Conservation (phyloP, 352 stramenopile genomes). For the Thraustochytrium sp. region DNA sequence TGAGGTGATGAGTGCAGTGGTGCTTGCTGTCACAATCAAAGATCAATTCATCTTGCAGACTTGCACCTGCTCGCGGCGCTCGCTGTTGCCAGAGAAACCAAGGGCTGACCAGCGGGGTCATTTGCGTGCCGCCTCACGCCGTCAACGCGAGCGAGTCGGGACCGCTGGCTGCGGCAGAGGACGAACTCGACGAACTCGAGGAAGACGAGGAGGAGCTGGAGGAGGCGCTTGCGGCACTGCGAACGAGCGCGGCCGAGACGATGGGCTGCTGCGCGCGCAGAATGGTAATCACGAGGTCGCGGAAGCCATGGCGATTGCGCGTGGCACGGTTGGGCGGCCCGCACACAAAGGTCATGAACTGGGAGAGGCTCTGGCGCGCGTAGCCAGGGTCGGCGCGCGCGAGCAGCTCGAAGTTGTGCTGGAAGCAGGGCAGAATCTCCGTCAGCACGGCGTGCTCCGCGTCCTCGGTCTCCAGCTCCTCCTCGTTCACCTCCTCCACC, state of each 20-base stretch:
- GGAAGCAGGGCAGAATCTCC: background rate
- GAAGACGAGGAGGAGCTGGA: background rate
- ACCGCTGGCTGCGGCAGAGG: too few relatives aligned
- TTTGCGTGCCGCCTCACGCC: too few relatives aligned
- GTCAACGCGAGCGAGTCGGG: too few relatives aligned
- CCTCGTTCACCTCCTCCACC: constrained; percentile 30
- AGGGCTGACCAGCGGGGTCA: too few relatives aligned
- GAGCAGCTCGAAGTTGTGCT: constrained; percentile 27
- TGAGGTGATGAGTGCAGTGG: too few relatives aligned
- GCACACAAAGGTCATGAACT: constrained; percentile 23
- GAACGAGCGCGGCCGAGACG: too few relatives aligned
- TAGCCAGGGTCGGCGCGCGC: background rate
- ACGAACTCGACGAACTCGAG: too few relatives aligned
- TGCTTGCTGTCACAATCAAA: too few relatives aligned
- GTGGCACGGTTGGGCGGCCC: background rate
- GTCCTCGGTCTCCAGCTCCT: background rate
- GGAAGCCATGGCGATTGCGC: background rate
- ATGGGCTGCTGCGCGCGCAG: too few relatives aligned
- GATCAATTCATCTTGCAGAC: too few relatives aligned
- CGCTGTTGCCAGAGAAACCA: too few relatives aligned
- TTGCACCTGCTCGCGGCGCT: too few relatives aligned
- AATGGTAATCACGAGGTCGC: constrained; percentile 1
- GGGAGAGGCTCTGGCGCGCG: background rate
- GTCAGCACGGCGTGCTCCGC: background rate
- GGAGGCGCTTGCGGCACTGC: background rate